These are phyloP conservation scores for Boletus barrowsii DNA, from an alignment of 768 basidiomycete genomes.

Conservation along the genomic window DNA sequence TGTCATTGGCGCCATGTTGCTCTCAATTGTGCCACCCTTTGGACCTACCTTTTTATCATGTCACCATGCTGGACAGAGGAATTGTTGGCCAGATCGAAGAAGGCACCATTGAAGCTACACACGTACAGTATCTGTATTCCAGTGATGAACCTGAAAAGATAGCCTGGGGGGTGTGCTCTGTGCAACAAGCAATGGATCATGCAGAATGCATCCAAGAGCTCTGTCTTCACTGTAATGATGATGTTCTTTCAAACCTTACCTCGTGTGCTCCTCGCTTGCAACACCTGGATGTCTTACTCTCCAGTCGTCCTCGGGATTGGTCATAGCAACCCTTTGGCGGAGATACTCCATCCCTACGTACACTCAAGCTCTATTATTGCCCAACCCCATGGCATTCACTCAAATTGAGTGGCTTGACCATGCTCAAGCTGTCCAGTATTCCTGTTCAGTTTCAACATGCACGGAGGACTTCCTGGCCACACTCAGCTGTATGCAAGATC, in stretches of 20 bases:
- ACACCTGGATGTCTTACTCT: background rate
- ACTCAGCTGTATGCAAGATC: no score
- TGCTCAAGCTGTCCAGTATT: background rate
- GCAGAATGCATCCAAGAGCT: background rate
- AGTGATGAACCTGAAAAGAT: background rate
- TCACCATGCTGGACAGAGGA: conserved; percentile 37
- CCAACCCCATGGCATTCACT: background rate
- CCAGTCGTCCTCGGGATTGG: no score
- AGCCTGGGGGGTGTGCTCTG: background rate
- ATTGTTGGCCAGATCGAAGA: conserved; percentile 43
- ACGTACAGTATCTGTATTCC: background rate
- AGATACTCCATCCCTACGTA: no score
- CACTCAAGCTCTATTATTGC: background rate
- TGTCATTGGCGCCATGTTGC: conserved; percentile 43
- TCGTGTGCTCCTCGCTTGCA: background rate
- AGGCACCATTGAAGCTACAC: conserved; percentile 24
- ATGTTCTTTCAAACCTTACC: background rate
- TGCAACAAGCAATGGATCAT: background rate
- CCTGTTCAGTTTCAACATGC: no score
- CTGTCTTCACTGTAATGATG: background rate
- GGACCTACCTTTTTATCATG: conserved; percentile 33
- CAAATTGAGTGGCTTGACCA: background rate
- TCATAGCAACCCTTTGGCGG: no score
- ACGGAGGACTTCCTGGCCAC: no score
- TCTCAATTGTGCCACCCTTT: conserved; percentile 37